Base-by-base conservation (phyloP, 768 basidiomycete species). In the Suillus sp. region DNA sequence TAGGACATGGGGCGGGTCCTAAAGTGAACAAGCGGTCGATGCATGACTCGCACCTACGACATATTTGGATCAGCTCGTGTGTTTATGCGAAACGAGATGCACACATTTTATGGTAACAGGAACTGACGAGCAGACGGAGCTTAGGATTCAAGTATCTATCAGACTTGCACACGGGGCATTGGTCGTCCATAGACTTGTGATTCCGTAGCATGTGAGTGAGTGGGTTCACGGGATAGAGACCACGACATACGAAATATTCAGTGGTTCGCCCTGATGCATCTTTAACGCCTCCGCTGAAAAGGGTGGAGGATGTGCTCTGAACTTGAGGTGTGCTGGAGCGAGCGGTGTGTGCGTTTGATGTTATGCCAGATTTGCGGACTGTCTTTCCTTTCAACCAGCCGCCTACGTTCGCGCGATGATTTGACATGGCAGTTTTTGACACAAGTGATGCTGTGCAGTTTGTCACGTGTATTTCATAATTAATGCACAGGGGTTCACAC, bases 101-200 rank as follows among this genome's bases (percentile, higher is more conserved):
- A 65, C 67, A 95, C 97, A 99, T 96, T 84, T 97, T 97, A 78
- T 99, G 97, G 77, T 97, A 99, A 75, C 97, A 99, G 18, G 93
- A 90, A 75, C 93, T 95, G 69, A 99, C 95, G 56, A 99, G 84
- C 43, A 99, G 82, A 48, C 96, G 87, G 38, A 99, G 80, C 71
- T 96, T 96, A 25, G 95, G 94, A 70, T 99, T 97, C 63, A 97
- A 81, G 73, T 97, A 98, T 60, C 96, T 81, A 75, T 99, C 97
- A 45, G 93, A 95, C 76, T 95, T 95, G 82, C 97, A 99, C 2
- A 99, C 91, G 0, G 96, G 96, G 79, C 97, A 99, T 73, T 92
- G 89, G 75, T 99, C 97, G 65, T 93, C 91, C 85, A 92, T 91
- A 30, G 89, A 88, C 91, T 93, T 34, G 32, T n/a, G 58, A 20